A percentile compares a stretch with the other conserved stretches of the same genome.
Conservation (phyloP, 352 stramenopile genomes). For the Phytopythium boreale region DNA sequence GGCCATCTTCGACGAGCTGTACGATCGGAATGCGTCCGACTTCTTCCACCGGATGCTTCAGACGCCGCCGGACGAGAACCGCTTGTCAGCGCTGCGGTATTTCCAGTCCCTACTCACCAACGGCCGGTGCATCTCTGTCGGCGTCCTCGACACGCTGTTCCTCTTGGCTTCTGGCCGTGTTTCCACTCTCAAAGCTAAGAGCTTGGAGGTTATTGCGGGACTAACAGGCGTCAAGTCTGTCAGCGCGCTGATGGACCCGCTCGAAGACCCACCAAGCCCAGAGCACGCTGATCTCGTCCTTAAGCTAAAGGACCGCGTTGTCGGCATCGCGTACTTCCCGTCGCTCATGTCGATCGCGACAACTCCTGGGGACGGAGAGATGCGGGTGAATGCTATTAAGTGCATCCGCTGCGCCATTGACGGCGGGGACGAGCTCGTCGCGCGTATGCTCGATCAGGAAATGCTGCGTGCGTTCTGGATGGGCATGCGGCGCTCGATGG, state of each 20-base stretch:
- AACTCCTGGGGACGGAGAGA: slow-evolving; percentile 36
- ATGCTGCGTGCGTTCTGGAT: slow-evolving; percentile 65
- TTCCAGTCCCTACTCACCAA: slow-evolving; percentile 66
- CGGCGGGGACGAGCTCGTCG: slow-evolving; percentile 48
- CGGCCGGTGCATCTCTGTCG: slow-evolving; percentile 42
- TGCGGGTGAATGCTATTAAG: slow-evolving; percentile 60
- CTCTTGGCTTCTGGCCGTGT: slow-evolving; percentile 64
- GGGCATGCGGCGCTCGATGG: slow-evolving; percentile 62
- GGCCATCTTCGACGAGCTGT: slow-evolving; percentile 60
- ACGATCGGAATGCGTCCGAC: slow-evolving; percentile 58
- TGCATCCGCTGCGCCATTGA: slow-evolving; percentile 65
- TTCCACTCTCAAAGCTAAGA: slow-evolving; percentile 38
- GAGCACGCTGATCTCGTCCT: slow-evolving; percentile 46
- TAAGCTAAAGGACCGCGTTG: slow-evolving; percentile 62
- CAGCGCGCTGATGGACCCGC: slow-evolving; percentile 33
- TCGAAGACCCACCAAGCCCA: slow-evolving; percentile 33
- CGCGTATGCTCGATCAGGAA: slow-evolving; percentile 69
- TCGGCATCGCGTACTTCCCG: slow-evolving; percentile 57
- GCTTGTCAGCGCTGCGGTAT: slow-evolving; percentile 65
- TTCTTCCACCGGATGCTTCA: slow-evolving; percentile 78
- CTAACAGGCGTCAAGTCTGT: slow-evolving; percentile 59
- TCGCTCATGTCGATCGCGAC: slow-evolving; percentile 59
- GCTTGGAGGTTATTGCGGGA: slow-evolving; percentile 48
- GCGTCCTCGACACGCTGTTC: slow-evolving; percentile 73
- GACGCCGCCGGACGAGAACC: slow-evolving; percentile 74